These are phyloP conservation scores for Dendrobium nobile DNA, from an alignment of 106 monocot species.

Conservation along the genomic window DNA sequence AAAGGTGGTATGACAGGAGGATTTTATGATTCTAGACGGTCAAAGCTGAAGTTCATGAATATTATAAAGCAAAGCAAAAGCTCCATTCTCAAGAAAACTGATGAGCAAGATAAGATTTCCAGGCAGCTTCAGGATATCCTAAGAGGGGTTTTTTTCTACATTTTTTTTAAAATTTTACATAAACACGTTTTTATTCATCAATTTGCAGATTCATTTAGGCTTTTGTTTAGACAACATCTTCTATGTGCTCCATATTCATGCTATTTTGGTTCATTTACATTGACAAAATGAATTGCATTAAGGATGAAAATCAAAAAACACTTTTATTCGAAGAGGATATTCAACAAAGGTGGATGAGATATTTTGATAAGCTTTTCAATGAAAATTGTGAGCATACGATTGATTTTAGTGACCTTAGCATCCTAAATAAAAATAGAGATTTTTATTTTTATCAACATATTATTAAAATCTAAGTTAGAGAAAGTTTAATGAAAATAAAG, in stretches of 20 bases:
- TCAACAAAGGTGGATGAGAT: too few species aligned
- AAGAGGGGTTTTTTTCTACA: neutral
- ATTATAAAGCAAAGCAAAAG: constrained; percentile 61
- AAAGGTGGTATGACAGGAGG: constrained; percentile 99
- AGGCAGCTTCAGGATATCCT: constrained; percentile 90
- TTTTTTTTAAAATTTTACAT: neutral
- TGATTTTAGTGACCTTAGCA: too few species aligned
- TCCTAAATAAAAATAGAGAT: too few species aligned
- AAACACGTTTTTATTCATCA: neutral
- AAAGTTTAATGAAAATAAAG: too few species aligned
- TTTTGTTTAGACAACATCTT: neutral
- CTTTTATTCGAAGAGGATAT: too few species aligned
- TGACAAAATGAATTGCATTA: neutral
- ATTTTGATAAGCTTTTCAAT: too few species aligned
- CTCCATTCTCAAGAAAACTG: constrained; percentile 42
- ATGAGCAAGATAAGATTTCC: constrained; percentile 62
- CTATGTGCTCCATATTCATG: neutral
- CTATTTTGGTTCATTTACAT: neutral
- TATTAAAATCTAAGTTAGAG: too few species aligned
- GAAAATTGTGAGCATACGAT: too few species aligned
- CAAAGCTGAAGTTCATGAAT: constrained; percentile 85
- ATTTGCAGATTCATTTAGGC: neutral
- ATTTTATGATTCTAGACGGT: constrained; percentile 87
- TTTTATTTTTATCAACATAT: too few species aligned
- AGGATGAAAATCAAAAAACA: too few species aligned